Conservation (phyloP, 202 grass and related monocot genomes). For the Eragrostis tef region DNA sequence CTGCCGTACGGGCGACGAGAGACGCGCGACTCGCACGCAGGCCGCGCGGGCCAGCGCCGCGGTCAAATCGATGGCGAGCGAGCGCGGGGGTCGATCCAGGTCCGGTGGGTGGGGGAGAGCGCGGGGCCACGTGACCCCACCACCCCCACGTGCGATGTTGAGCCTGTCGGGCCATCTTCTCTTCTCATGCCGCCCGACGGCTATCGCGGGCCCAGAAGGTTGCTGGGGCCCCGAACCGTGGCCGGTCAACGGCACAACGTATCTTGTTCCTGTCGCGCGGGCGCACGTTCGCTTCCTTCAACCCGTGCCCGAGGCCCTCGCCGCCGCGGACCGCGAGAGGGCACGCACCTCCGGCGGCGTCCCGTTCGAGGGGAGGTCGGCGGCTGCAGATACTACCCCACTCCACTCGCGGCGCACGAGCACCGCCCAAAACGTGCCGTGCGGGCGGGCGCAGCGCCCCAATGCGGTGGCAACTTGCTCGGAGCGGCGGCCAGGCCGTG, state of each 20-base stretch:
- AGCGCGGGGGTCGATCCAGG: constrained; percentile 44
- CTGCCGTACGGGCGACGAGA: too few relatives aligned
- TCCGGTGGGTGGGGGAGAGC: constrained; percentile 51
- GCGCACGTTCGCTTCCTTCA: constrained; percentile 12
- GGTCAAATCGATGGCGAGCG: constrained; percentile 39
- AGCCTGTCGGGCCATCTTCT: constrained; percentile 17
- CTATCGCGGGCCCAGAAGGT: neutral
- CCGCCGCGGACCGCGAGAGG: neutral
- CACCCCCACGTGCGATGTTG: constrained; percentile 52
- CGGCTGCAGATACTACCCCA: too few relatives aligned
- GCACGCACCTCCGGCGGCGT: neutral
- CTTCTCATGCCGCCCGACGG: neutral
- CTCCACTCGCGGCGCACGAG: neutral
- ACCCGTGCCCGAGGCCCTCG: neutral
- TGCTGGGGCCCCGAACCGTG: neutral
- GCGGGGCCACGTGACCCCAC: constrained; percentile 12
- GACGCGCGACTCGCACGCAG: too few relatives aligned
- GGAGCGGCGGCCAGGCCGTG: too few relatives aligned
- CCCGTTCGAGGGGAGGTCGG: neutral
- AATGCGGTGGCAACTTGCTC: neutral
- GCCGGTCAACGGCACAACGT: constrained; percentile 48
- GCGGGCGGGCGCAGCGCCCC: neutral
- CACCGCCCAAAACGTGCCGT: neutral
- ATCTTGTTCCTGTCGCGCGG: constrained; percentile 5
- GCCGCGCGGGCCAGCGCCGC: neutral